Evolutionary conservation across 2,329 filamentous ascomycete genomes (phyloP).

Genomic region (Xylariales sp.): DNA sequence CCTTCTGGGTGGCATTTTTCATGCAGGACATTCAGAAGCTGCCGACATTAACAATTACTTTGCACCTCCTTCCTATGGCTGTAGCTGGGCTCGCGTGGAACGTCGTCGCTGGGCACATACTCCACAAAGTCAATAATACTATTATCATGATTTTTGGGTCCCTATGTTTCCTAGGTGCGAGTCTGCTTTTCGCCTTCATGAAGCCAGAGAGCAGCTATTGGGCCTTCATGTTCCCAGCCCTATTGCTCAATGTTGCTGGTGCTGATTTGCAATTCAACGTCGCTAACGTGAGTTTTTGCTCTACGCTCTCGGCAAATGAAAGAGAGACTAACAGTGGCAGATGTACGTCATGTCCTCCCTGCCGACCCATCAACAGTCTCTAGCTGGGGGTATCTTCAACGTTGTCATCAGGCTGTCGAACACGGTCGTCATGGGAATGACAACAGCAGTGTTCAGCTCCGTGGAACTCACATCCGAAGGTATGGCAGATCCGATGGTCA

Average conservation of each 20-base stretch:
- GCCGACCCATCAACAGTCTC: constrained; percentile 48
- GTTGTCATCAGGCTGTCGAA: constrained; percentile 57
- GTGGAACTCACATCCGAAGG: constrained; percentile 31
- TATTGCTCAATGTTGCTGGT: constrained; percentile 52
- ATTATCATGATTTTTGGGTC: constrained; percentile 48
- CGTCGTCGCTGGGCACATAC: constrained; percentile 53
- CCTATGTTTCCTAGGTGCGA: constrained; percentile 33
- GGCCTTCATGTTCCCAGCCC: constrained; percentile 11
- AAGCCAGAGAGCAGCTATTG: constrained; percentile 36
- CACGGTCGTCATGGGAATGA: constrained; percentile 56
- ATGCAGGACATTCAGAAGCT: constrained; percentile 54
- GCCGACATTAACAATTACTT: constrained; percentile 53
- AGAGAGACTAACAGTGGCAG: constrained; percentile 23
- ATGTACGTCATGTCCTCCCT: constrained; percentile 60
- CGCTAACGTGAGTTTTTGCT: constrained; percentile 47
- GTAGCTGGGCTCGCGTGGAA: constrained; percentile 60
- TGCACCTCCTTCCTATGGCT: constrained; percentile 62
- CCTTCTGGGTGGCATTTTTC: constrained; percentile 62
- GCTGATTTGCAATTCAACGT: constrained; percentile 69
- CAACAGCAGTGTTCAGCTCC: constrained; percentile 55
- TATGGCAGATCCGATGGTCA: constrained; percentile 36
- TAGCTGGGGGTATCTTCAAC: constrained; percentile 58
- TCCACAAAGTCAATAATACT: constrained; percentile 62
- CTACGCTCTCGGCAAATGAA: not conserved
- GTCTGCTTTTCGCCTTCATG: constrained; percentile 54